Evolutionary conservation across 805 yeast species (phyloP).

Genomic region (Candida namnaoensis): DNA sequence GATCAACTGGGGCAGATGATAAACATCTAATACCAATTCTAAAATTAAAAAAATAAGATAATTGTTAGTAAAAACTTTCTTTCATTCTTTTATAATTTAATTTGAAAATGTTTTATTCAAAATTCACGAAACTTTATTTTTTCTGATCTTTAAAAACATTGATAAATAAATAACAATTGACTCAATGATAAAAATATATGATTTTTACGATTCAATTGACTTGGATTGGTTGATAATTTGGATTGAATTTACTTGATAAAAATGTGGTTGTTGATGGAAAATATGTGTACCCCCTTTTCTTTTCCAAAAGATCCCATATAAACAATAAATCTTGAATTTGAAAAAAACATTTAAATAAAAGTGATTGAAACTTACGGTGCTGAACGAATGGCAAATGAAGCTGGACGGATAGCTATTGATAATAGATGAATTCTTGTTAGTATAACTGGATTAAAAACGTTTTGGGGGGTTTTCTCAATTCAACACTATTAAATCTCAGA

Average conservation of each 20-base stretch:
- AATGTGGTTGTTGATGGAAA: too few relatives aligned
- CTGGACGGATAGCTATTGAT: constrained; percentile 15
- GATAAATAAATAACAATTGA: too few relatives aligned
- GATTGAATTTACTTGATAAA: too few relatives aligned
- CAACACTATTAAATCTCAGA: too few relatives aligned
- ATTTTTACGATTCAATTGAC: too few relatives aligned
- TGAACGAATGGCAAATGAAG: constrained; percentile 25
- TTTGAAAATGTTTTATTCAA: neutral
- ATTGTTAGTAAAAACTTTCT: neutral
- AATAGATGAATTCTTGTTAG: neutral
- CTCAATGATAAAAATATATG: too few relatives aligned
- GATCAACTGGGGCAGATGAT: constrained; percentile 50
- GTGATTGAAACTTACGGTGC: constrained; percentile 14
- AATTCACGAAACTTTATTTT: too few relatives aligned
- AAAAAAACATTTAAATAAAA: neutral
- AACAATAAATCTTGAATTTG: neutral
- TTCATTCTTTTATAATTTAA: neutral
- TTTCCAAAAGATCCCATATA: neutral
- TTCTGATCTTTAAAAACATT: too few relatives aligned
- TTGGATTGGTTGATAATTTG: too few relatives aligned
- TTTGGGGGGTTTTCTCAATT: too few relatives aligned
- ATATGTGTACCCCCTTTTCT: too few relatives aligned
- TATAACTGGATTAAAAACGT: neutral
- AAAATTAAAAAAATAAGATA: neutral
- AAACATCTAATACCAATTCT: constrained; percentile 57